A percentile compares a stretch with the other conserved stretches of the same genome.
These are phyloP conservation scores for Alternaria postmessia DNA, from an alignment of 2,329 filamentous ascomycete species.

Conservation along the genomic window DNA sequence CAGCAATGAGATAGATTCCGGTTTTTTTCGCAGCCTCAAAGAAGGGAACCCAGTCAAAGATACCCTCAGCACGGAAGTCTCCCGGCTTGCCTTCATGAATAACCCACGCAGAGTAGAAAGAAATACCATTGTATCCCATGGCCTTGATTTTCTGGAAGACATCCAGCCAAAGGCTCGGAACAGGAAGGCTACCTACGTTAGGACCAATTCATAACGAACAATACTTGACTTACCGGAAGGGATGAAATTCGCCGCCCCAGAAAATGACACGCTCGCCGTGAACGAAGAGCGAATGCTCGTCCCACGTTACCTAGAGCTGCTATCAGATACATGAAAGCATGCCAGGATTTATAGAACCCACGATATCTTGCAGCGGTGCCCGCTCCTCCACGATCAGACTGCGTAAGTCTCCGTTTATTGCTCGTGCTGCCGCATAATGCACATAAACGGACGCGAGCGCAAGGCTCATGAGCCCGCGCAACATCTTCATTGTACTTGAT, in stretches of 20 bases:
- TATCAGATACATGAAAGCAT: background rate
- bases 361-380: slow-evolving; percentile 60
- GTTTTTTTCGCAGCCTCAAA: slow-evolving; percentile 75
- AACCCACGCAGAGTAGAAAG: slow-evolving; percentile 80
- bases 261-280: slow-evolving; percentile 73
- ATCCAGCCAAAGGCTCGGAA: slow-evolving; percentile 70
- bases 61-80: slow-evolving; percentile 70
- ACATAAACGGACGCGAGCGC: background rate
- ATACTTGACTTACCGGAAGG: slow-evolving; percentile 58
- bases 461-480: background rate
- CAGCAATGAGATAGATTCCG: slow-evolving; percentile 76
- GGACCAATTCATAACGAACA: background rate
- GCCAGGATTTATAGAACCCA: slow-evolving; percentile 37
- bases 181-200: slow-evolving; percentile 58
- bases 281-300: slow-evolving; percentile 73
- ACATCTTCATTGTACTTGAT: background rate
- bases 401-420: background rate
- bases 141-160: slow-evolving; percentile 83
- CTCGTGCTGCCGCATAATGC: background rate
- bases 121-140: slow-evolving; percentile 78
- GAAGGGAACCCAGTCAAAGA: slow-evolving; percentile 76
- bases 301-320: slow-evolving; percentile 66
- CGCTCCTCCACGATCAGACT: background rate
- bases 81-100: slow-evolving; percentile 75
- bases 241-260: slow-evolving; percentile 76